Conservation (phyloP, 441 rosid genomes). For the Syzygium malaccense region DNA sequence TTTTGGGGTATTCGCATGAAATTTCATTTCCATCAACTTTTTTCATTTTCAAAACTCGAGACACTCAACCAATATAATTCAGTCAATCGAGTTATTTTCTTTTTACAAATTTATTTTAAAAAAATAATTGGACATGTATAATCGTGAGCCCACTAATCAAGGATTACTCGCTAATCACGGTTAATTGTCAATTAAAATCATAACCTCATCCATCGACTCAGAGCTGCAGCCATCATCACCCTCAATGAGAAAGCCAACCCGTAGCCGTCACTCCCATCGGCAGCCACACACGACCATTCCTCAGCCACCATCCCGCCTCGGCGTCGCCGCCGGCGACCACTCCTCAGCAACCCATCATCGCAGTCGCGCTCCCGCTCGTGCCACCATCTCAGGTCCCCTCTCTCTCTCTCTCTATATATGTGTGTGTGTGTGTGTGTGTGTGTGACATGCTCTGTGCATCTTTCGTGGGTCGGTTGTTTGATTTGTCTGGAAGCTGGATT, state of each 20-base stretch:
- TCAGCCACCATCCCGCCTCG: background rate
- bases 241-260: background rate
- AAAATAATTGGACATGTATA: background rate
- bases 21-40: background rate
- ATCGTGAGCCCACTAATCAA: background rate
- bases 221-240: background rate
- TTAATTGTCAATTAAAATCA: background rate
- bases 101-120: background rate
- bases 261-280: background rate
- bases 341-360: background rate
- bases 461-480: background rate
- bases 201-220: background rate
- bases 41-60: background rate
- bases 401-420: background rate
- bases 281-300: background rate
- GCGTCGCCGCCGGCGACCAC: background rate
- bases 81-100: background rate
- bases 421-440: background rate
- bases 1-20: background rate
- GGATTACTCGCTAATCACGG: background rate
- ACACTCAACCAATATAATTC: background rate
- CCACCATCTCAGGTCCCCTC: background rate
- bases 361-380: background rate
- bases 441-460: fast-evolving
- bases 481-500: background rate